Base-by-base conservation (phyloP, 2,329 filamentous ascomycete species). In the Neonectria sp. region DNA sequence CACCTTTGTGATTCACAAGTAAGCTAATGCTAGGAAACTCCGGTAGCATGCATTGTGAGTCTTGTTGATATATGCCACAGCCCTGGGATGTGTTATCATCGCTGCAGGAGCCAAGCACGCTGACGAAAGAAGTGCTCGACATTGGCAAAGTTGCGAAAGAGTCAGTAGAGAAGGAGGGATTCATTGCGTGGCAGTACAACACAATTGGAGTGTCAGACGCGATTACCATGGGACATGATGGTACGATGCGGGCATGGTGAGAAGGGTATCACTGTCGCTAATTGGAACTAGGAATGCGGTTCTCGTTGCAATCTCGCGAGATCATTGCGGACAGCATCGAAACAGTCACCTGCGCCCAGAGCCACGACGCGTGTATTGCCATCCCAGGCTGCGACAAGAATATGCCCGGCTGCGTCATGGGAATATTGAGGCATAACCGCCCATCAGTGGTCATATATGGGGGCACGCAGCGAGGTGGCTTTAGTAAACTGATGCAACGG, bases 151-250 rank as follows among this genome's bases (percentile, higher is more conserved):
- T 52, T n/a, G 46, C 58, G 2, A 64, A 64, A 24, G n/a, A n/a
- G 3, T 51, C 55, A 1, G 40, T 64, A 8, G 43, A 52, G 37
- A 58, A 58, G 12, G 15, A 52, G 27, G 40, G 46, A 17, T 45
- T 64, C 2, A 9, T 58, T 1, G 61, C 31, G 4, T 64, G 61
- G 61, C 53, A 37, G 33, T 64, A 58, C 6, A 64, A 64, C 27
- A 64, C 61, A 8, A 64, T 64, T 15, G 61, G 61, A n/a, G 61
- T 64, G 31, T 58, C 53, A 3, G 61, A 64, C 35, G 61, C 31
- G 17, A 64, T 64, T 25, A 64, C 61, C 4, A 43, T 51, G 49
- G 61, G 61, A 31, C 40, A 58, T 24, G 61, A 57, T 33, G 61
- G 61, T 29, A 15, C 21, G 31, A 46, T 9, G 25, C n/a, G n/a